A percentile compares a stretch with the other conserved stretches of the same genome.
Evolutionary conservation across 768 basidiomycete genomes (phyloP).

Genomic region (Leccinum olivaceopallidum): DNA sequence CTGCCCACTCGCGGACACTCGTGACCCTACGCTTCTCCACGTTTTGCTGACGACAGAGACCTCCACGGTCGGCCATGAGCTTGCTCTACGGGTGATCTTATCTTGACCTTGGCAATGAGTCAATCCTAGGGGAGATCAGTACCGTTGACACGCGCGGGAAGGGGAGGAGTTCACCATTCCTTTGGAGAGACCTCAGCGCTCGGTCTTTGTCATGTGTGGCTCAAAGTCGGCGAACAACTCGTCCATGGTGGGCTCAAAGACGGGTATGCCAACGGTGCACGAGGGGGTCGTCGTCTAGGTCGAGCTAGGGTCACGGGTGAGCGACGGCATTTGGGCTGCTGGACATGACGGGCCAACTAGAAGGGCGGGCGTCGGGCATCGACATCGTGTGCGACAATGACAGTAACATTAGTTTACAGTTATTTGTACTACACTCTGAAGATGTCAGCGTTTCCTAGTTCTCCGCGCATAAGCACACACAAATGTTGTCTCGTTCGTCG

Average conservation of each 20-base stretch:
- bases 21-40: slow-evolving; percentile 81
- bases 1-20: slow-evolving; percentile 55
- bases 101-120: slow-evolving; percentile 63
- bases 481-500: not conserved
- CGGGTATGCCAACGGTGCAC: slow-evolving; percentile 88
- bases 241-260: slow-evolving; percentile 91
- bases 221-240: slow-evolving; percentile 95
- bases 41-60: slow-evolving; percentile 81
- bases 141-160: slow-evolving; percentile 17
- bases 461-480: not conserved
- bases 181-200: slow-evolving; percentile 88
- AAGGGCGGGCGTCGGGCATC: slow-evolving; percentile 3
- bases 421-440: not conserved
- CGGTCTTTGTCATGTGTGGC: slow-evolving; percentile 48
- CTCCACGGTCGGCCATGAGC: slow-evolving; percentile 81
- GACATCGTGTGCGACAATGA: slow-evolving; percentile 13
- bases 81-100: slow-evolving; percentile 91
- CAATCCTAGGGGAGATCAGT: slow-evolving; percentile 16
- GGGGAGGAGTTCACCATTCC: slow-evolving; percentile 70
- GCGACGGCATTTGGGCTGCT: slow-evolving; percentile 31
- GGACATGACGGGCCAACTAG: slow-evolving; percentile 18
- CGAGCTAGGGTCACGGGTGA: slow-evolving; percentile 58
- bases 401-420: not conserved
- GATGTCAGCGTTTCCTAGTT: too few species aligned
- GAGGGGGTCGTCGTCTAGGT: slow-evolving; percentile 75